Percentiles rank a stretch among this genome's conserved stretches.
phyloP scores from a whole-genome alignment of 2,329 filamentous ascomycete genomes.

The Colletotrichum sublineola region DNA sequence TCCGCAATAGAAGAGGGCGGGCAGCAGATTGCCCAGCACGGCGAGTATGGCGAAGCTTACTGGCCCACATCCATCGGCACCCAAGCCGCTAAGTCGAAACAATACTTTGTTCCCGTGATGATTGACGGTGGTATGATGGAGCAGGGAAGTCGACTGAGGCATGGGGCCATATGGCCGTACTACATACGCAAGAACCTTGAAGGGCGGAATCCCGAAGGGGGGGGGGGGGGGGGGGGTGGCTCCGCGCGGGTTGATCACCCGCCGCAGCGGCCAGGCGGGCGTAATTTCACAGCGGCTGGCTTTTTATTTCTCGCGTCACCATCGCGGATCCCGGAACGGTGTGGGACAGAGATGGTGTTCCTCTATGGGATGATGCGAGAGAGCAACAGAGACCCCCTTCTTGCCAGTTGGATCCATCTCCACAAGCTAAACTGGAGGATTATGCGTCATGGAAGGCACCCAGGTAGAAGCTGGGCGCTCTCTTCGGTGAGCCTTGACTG shows the following conservation, averaged over 20 bases:
- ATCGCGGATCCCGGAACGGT: neutral
- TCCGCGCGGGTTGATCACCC: neutral
- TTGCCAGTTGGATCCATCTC: neutral
- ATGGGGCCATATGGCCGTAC: constrained; percentile 29
- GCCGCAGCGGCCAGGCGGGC: neutral
- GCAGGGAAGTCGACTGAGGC: constrained; percentile 11
- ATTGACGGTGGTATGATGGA: constrained; percentile 12
- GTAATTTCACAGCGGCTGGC: neutral
- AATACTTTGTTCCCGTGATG: constrained; percentile 26
- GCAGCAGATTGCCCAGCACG: neutral
- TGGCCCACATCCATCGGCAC: constrained; percentile 28
- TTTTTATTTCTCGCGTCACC: too few relatives aligned
- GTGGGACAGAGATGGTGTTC: neutral
- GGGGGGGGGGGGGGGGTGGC: neutral
- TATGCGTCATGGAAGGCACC: neutral
- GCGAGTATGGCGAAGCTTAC: constrained; percentile 10
- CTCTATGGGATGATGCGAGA: neutral
- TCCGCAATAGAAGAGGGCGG: constrained; percentile 31
- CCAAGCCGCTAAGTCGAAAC: constrained; percentile 21
- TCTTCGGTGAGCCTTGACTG: neutral
- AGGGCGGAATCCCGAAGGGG: neutral
- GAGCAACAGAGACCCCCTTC: neutral
- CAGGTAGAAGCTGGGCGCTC: neutral
- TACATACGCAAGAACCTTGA: constrained; percentile 9
- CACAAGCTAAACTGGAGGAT: neutral